These are phyloP conservation scores for Blastocystis sp. DNA, from an alignment of 352 stramenopile species.

Conservation along the genomic window DNA sequence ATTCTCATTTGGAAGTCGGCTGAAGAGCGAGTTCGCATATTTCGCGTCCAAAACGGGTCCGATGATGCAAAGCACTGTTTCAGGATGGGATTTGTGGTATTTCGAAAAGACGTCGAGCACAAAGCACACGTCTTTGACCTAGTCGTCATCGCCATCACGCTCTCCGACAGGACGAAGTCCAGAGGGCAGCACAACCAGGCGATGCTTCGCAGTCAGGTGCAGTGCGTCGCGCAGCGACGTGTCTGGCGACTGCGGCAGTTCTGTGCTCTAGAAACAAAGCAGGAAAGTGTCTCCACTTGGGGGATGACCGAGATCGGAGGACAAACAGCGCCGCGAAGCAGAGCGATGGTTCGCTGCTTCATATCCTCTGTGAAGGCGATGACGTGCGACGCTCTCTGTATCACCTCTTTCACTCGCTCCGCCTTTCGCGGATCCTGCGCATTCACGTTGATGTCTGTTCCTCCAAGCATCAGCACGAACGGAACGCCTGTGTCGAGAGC, in stretches of 20 bases:
- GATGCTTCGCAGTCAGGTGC: background rate
- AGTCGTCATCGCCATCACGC: background rate
- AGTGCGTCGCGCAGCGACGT: constrained; percentile 4
- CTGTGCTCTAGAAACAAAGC: background rate
- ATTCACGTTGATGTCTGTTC: constrained; percentile 61
- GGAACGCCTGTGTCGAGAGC: background rate
- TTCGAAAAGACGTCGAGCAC: constrained; percentile 10
- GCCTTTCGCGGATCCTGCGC: background rate
- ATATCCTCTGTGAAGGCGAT: constrained; percentile 58
- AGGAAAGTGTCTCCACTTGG: background rate
- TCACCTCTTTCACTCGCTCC: background rate
- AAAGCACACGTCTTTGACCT: constrained; percentile 34
- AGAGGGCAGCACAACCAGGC: constrained; percentile 36
- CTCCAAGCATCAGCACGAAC: constrained; percentile 47
- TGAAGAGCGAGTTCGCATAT: constrained; percentile 18
- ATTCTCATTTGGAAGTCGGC: background rate
- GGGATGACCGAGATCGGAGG: constrained; percentile 35
- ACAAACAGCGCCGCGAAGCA: background rate
- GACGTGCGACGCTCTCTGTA: background rate
- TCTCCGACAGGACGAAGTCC: constrained; percentile 7
- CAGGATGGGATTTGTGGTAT: constrained; percentile 1
- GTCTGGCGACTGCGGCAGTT: background rate
- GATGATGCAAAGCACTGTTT: constrained; percentile 12
- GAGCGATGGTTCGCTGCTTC: background rate
- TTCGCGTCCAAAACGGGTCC: constrained; percentile 35